Evolutionary conservation across 139 green algal genomes (phyloP).

Genomic region (Chlamydomonas sp.): DNA sequence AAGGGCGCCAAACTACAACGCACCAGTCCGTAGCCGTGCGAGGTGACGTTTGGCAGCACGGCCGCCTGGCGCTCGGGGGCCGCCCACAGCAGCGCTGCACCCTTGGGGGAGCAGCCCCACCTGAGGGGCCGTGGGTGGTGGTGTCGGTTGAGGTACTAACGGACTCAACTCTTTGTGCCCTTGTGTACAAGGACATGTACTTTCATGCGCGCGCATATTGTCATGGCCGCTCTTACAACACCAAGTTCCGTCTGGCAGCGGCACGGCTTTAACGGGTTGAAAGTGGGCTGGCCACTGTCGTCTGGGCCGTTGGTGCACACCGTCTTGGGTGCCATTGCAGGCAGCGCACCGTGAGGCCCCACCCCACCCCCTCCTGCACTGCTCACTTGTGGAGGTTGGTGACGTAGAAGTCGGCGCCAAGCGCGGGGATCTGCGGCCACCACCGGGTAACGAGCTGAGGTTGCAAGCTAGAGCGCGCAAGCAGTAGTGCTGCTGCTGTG

Average conservation of each 20-base stretch:
- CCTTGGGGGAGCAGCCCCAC: constrained; percentile 55
- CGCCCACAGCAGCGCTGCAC: constrained; percentile 66
- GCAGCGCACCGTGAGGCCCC: too few species aligned
- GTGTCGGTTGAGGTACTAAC: too few species aligned
- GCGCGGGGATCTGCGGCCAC: constrained; percentile 21
- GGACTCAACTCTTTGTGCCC: neutral
- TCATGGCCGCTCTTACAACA: too few species aligned
- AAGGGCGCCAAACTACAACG: neutral
- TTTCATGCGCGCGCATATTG: too few species aligned
- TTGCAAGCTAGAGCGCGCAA: neutral
- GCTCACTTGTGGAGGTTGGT: constrained; percentile 70
- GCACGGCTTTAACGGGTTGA: too few species aligned
- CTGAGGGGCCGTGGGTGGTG: neutral
- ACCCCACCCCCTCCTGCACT: too few species aligned
- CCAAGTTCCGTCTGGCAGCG: too few species aligned
- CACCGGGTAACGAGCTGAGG: neutral
- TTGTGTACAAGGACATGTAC: too few species aligned
- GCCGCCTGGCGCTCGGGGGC: constrained; percentile 22
- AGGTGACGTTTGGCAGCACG: constrained; percentile 54
- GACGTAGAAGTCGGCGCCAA: constrained; percentile 66
- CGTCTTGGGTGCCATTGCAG: too few species aligned
- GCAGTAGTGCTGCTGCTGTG: too few species aligned
- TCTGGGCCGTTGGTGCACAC: too few species aligned
- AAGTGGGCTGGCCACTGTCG: too few species aligned
- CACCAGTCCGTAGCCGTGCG: constrained; percentile 55